A percentile compares a stretch with the other conserved stretches of the same genome.
Evolutionary conservation across 139 green algal species (phyloP).

Genomic region (Chlorella sp.): DNA sequence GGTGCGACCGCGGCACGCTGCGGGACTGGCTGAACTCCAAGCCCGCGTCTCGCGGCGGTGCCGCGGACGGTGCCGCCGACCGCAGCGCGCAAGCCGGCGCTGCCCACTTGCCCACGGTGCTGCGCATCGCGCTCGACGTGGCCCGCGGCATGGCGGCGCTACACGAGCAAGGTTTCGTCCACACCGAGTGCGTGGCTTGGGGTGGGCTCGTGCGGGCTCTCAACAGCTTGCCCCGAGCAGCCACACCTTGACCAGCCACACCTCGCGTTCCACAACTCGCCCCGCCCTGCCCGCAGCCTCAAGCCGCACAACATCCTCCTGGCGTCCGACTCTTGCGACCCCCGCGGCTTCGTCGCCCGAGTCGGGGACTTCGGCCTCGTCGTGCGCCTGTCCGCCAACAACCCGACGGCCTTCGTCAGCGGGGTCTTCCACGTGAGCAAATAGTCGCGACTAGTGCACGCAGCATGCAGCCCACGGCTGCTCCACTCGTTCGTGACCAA

Average conservation of each 20-base stretch:
- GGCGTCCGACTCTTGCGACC: background rate
- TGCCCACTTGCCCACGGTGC: background rate
- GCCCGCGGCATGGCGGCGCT: background rate
- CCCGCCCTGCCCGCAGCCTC: background rate
- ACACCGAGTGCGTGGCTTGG: background rate
- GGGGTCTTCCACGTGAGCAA: background rate
- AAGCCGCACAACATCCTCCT: background rate
- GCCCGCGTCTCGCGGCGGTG: background rate
- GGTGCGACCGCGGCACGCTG: background rate
- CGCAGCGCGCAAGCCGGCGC: too few species aligned
- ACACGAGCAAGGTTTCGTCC: background rate
- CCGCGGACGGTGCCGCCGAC: background rate
- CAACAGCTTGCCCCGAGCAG: too few species aligned
- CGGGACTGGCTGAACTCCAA: background rate
- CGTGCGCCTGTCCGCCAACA: background rate
- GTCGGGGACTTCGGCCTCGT: background rate
- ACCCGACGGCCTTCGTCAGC: background rate
- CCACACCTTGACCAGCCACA: too few species aligned
- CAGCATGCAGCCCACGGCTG: too few species aligned
- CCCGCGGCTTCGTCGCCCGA: background rate
- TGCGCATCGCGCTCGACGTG: background rate
- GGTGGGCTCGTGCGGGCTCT: background rate
- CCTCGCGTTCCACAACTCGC: too few species aligned
- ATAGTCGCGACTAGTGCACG: too few species aligned
- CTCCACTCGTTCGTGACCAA: too few species aligned